phyloP scores from a whole-genome alignment of 192 early-diverging fungal genomes.

The Rhizophagus sp. region DNA sequence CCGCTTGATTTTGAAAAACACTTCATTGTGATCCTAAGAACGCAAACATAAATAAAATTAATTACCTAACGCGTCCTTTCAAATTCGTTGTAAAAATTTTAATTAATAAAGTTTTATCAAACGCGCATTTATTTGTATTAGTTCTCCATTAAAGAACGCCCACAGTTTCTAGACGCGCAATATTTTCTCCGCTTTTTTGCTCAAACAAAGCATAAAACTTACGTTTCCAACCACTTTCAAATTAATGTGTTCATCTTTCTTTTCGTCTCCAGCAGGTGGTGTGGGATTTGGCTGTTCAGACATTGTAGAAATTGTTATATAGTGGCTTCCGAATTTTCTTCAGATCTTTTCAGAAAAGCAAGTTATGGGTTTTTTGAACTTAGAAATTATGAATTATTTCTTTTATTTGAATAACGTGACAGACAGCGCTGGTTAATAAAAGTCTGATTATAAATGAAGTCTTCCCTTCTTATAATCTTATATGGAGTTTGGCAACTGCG shows the following conservation, averaged over 20 bases:
- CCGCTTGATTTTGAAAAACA: slow-evolving; percentile 96
- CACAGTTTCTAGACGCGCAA: not conserved
- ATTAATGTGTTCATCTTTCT: slow-evolving; percentile 77
- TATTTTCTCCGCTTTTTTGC: not conserved
- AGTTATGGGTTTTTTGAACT: not conserved
- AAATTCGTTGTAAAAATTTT: not conserved
- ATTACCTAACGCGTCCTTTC: slow-evolving; percentile 1
- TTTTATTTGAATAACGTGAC: too few species aligned
- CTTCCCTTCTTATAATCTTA: too few species aligned
- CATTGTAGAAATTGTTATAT: not conserved
- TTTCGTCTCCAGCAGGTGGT: not conserved
- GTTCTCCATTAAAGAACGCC: not conserved
- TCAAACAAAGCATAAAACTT: slow-evolving; percentile 42
- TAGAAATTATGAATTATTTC: too few species aligned
- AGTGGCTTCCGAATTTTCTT: not conserved
- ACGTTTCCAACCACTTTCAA: slow-evolving; percentile 88
- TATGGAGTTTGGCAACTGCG: too few species aligned
- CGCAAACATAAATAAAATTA: not conserved
- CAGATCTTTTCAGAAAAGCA: not conserved
- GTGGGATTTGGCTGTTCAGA: not conserved
- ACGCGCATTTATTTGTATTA: not conserved
- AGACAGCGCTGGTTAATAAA: too few species aligned
- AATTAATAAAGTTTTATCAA: not conserved
- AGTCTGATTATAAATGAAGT: too few species aligned
- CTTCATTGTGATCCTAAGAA: slow-evolving; percentile 71